Evolutionary conservation across 1,284 basidiomycete species (phyloP).

Genomic region (Microbotryomycetes sp.): DNA sequence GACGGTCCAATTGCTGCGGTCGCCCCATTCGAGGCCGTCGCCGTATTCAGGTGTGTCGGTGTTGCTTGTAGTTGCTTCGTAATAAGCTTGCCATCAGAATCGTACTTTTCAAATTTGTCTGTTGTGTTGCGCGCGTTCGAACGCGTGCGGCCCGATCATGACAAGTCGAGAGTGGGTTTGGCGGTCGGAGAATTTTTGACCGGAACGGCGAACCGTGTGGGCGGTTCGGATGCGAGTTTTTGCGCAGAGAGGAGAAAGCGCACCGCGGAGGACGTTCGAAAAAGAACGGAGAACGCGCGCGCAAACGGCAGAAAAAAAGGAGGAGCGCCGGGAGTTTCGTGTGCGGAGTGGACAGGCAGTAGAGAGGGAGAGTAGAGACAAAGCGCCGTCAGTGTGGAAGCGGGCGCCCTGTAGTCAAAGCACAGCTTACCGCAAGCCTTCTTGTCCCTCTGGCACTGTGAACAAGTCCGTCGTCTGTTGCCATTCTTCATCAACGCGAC

Average conservation of each 20-base stretch:
- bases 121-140: no score
- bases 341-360: not conserved
- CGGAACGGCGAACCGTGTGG: no score
- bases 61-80: not conserved
- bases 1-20: not conserved
- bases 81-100: not conserved
- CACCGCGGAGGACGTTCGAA: no score
- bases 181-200: not conserved
- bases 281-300: not conserved
- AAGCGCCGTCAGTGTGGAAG: no score
- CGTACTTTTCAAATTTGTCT: not conserved
- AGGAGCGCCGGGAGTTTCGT: no score
- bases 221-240: not conserved
- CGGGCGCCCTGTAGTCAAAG: no score
- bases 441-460: not conserved
- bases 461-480: not conserved
- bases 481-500: not conserved
- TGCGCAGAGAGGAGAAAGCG: not conserved
- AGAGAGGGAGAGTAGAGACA: not conserved
- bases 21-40: not conserved
- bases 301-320: no score
- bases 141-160: no score
- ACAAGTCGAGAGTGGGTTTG: not conserved
- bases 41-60: no score
- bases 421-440: not conserved